Conservation (phyloP, 2,329 filamentous ascomycete species). For the Fusarium burgessii region DNA sequence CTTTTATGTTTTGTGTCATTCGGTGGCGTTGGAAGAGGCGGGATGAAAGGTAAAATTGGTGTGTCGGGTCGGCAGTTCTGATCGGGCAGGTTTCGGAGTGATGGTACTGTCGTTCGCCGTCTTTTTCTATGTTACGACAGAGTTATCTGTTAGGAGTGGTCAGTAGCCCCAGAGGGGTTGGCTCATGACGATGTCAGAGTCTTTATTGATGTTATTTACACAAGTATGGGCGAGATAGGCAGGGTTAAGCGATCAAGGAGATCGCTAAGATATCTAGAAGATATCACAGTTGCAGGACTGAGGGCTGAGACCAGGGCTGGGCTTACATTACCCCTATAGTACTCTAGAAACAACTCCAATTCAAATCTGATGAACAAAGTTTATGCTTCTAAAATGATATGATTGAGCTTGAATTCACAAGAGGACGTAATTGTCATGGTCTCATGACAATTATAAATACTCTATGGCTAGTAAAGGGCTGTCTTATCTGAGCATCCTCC, state of each 20-base stretch:
- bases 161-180: slow-evolving; percentile 35
- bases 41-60: slow-evolving; percentile 37
- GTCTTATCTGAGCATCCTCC: not conserved
- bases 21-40: slow-evolving; percentile 39
- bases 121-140: slow-evolving; percentile 28
- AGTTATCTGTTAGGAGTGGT: slow-evolving; percentile 29
- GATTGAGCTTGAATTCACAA: not conserved
- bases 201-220: slow-evolving; percentile 31
- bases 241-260: slow-evolving; percentile 6
- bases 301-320: slow-evolving; percentile 5
- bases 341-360: slow-evolving; percentile 44
- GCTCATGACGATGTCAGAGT: slow-evolving; percentile 24
- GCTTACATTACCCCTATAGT: slow-evolving; percentile 16
- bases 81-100: slow-evolving; percentile 27
- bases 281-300: slow-evolving; percentile 12
- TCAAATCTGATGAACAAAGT: slow-evolving; percentile 34
- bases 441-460: not conserved
- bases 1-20: slow-evolving; percentile 36
- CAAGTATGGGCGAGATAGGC: slow-evolving; percentile 20
- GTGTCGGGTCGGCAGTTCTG: slow-evolving; percentile 35
- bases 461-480: not conserved
- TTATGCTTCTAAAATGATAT: not conserved
- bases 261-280: slow-evolving; percentile 24
- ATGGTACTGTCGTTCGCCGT: slow-evolving; percentile 21
- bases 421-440: not conserved